Evolutionary conservation across 225 moss, liverwort and hornwort genomes (phyloP).

Genomic region (Pleurozium schreberi): DNA sequence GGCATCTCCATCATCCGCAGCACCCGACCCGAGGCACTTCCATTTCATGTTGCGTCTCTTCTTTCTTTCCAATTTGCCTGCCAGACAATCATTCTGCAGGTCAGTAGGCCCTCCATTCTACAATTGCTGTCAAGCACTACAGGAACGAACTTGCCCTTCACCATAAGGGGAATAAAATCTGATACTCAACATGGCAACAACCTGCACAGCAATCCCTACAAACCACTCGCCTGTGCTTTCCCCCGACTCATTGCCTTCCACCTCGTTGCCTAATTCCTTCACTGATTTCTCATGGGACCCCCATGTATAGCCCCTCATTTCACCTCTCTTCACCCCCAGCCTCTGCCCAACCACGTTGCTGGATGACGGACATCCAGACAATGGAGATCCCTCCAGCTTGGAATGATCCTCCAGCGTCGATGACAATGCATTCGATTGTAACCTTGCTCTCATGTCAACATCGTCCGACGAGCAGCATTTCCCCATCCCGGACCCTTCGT

Average conservation of each 20-base stretch:
- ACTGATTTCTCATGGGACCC: background rate
- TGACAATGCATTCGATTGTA: conserved; percentile 21
- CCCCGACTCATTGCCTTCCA: conserved; percentile 19
- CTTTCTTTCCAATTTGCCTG: conserved; percentile 45
- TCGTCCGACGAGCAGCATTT: conserved; percentile 81
- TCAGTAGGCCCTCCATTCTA: background rate
- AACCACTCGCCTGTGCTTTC: conserved; percentile 31
- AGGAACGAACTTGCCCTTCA: background rate
- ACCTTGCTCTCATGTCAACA: conserved; percentile 44
- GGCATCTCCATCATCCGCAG: conserved; percentile 27
- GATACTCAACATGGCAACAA: background rate
- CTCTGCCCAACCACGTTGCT: conserved; percentile 39
- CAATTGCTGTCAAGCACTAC: background rate
- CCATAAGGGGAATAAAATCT: background rate
- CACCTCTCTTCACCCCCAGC: conserved; percentile 29
- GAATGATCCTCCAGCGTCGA: conserved; percentile 26
- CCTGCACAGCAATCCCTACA: background rate
- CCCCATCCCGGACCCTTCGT: conserved; percentile 77
- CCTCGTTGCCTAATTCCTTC: conserved; percentile 2
- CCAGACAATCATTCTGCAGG: background rate
- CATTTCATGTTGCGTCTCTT: conserved; percentile 52
- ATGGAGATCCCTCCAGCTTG: conserved; percentile 46
- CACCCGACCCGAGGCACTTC: conserved; percentile 49
- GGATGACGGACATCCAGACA: conserved; percentile 48
- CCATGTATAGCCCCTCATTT: conserved; percentile 12